A percentile compares a stretch with the other conserved stretches of the same genome.
Evolutionary conservation across 192 early-diverging fungal genomes (phyloP).

Genomic region (Coemansia asiatica): DNA sequence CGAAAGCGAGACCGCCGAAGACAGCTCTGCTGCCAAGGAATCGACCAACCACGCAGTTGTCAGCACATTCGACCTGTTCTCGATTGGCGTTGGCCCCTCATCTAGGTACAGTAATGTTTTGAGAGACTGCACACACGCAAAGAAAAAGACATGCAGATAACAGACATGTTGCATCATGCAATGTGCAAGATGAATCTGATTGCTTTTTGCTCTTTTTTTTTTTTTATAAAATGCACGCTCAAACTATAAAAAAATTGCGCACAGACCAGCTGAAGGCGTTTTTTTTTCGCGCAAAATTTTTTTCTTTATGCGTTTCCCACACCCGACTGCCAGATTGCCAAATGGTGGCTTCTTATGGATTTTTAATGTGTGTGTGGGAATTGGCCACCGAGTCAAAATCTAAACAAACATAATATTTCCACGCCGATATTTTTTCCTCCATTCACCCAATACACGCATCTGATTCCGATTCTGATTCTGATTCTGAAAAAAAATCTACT

Average conservation of each 20-base stretch:
- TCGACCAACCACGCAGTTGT: constrained; percentile 78
- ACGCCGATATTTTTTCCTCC: too few relatives aligned
- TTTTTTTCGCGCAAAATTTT: neutral
- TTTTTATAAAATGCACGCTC: neutral
- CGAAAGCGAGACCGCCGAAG: constrained; percentile 11
- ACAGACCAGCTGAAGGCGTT: constrained; percentile 25
- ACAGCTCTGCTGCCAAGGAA: constrained; percentile 32
- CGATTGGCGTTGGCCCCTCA: constrained; percentile 94
- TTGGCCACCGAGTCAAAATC: neutral
- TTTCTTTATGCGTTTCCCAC: neutral
- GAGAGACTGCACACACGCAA: too few relatives aligned
- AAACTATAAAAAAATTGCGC: constrained; percentile 19
- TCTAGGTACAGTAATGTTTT: constrained; percentile 55
- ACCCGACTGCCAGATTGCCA: neutral
- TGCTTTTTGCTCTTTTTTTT: constrained; percentile 5
- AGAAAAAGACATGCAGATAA: neutral
- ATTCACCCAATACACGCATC: too few relatives aligned
- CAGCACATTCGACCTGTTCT: constrained; percentile 92
- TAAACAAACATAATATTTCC: neutral
- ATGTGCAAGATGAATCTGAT: too few relatives aligned
- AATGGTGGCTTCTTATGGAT: neutral
- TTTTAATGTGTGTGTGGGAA: constrained; percentile 8
- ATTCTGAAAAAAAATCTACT: too few relatives aligned
- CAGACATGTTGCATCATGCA: neutral
- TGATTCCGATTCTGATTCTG: neutral